Evolutionary conservation across 805 yeast species (phyloP).

Genomic region (Novakomyces olei): DNA sequence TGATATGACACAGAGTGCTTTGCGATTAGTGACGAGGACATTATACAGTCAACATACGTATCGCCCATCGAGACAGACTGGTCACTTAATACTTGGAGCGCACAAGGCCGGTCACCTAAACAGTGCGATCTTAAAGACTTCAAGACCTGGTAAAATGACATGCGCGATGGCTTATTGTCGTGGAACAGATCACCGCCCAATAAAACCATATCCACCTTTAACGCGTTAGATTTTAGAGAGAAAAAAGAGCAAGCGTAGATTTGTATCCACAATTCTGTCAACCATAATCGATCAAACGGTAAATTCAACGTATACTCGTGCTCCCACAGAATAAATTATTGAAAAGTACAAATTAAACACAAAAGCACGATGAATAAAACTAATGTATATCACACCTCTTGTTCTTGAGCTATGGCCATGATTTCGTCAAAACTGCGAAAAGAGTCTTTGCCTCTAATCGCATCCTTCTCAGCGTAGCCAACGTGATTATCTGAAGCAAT

Average conservation of each 20-base stretch:
- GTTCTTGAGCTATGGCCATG: slow-evolving; percentile 40
- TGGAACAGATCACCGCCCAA: slow-evolving; percentile 92
- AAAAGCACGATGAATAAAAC: background rate
- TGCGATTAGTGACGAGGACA: background rate
- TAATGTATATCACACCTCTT: slow-evolving; percentile 25
- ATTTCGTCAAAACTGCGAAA: slow-evolving; percentile 76
- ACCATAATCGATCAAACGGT: no score
- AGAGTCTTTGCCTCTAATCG: slow-evolving; percentile 73
- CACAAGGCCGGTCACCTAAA: slow-evolving; percentile 72
- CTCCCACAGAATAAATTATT: no score
- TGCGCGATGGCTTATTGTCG: slow-evolving; percentile 68
- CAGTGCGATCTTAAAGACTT: slow-evolving; percentile 46
- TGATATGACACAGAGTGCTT: slow-evolving; percentile 35
- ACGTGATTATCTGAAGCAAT: slow-evolving; percentile 92
- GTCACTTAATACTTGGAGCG: slow-evolving; percentile 61
- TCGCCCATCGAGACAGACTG: slow-evolving; percentile 41
- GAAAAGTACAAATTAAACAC: no score
- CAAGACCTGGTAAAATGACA: slow-evolving; percentile 66
- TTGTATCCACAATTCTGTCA: no score
- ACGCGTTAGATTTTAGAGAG: no score
- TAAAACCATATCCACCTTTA: slow-evolving; percentile 49
- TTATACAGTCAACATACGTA: slow-evolving; percentile 9
- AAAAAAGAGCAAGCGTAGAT: no score
- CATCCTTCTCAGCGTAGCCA: slow-evolving; percentile 76
- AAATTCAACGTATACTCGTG: no score